phyloP scores from a whole-genome alignment of 2,329 filamentous ascomycete genomes.

The Cercospora canescens region DNA sequence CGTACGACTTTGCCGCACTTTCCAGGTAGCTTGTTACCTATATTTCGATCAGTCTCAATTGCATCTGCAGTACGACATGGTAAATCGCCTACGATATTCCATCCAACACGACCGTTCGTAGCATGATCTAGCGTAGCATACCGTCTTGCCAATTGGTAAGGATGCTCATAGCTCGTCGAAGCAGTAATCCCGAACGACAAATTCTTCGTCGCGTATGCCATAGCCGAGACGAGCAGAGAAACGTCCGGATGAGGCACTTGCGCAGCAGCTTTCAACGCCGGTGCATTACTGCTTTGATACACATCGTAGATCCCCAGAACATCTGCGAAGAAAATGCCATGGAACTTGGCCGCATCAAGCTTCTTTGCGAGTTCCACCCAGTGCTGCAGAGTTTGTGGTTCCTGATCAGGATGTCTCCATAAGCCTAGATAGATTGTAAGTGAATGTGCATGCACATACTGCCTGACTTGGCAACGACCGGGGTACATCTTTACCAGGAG shows the following conservation, averaged over 20 bases:
- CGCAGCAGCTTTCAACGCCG: slow-evolving; percentile 61
- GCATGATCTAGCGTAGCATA: slow-evolving; percentile 41
- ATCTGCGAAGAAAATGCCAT: slow-evolving; percentile 54
- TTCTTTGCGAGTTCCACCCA: slow-evolving; percentile 51
- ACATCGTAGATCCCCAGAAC: slow-evolving; percentile 51
- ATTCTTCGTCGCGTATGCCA: slow-evolving; percentile 48
- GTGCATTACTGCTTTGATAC: slow-evolving; percentile 42
- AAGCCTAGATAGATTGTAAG: slow-evolving; percentile 23
- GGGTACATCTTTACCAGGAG: slow-evolving; percentile 37
- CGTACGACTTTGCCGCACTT: slow-evolving; percentile 50
- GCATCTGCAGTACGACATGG: too few species aligned
- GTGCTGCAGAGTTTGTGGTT: slow-evolving; percentile 46
- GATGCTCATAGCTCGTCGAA: slow-evolving; percentile 40
- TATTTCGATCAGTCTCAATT: neutral
- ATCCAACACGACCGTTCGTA: slow-evolving; percentile 40
- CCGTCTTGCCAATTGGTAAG: slow-evolving; percentile 37
- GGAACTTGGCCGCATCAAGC: slow-evolving; percentile 51
- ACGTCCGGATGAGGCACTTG: slow-evolving; percentile 68
- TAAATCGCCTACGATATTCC: slow-evolving; percentile 43
- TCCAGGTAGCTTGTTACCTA: slow-evolving; percentile 50
- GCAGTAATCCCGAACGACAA: slow-evolving; percentile 42
- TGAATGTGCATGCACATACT: slow-evolving; percentile 5
- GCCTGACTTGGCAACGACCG: neutral
- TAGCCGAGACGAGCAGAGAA: slow-evolving; percentile 41
- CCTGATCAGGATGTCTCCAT: slow-evolving; percentile 34